These are phyloP conservation scores for Cyberlindnera japonica DNA, from an alignment of 805 yeast genomes.

Conservation along the genomic window DNA sequence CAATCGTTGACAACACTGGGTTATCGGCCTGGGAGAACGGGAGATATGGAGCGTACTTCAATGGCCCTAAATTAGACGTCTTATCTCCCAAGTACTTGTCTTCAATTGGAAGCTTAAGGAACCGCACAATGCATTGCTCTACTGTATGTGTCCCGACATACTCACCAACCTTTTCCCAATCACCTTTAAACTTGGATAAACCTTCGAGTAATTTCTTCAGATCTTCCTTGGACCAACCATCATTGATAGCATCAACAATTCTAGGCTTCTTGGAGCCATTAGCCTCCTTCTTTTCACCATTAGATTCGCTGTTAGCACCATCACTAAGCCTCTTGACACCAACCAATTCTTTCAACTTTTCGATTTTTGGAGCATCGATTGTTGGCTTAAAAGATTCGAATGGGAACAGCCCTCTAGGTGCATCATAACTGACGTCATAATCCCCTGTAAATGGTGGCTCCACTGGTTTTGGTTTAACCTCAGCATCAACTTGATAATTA, in stretches of 20 bases:
- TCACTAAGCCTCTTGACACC: constrained; percentile 18
- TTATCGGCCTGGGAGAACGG: constrained; percentile 86
- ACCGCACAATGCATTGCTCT: constrained; percentile 76
- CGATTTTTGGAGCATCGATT: constrained; percentile 42
- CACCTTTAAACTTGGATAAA: constrained; percentile 57
- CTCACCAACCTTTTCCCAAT: constrained; percentile 76
- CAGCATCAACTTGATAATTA: constrained; percentile 87
- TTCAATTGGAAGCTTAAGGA: constrained; percentile 77
- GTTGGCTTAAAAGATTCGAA: constrained; percentile 76
- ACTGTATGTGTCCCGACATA: constrained; percentile 66
- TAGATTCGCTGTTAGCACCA: constrained; percentile 11
- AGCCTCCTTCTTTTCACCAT: constrained; percentile 8
- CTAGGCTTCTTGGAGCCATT: constrained; percentile 35
- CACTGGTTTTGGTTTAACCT: constrained; percentile 60
- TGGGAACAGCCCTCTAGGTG: constrained; percentile 90
- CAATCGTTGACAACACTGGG: constrained; percentile 90
- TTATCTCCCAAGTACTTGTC: constrained; percentile 56
- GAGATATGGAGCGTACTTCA: constrained; percentile 77
- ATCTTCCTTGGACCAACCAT: constrained; percentile 68
- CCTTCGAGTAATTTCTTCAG: constrained; percentile 59
- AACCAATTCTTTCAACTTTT: constrained; percentile 37
- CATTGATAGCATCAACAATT: constrained; percentile 33
- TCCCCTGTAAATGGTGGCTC: constrained; percentile 77
- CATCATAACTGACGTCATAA: constrained; percentile 73
- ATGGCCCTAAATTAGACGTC: constrained; percentile 51